These are phyloP conservation scores for Colletotrichum eremochloae DNA, from an alignment of 2,329 filamentous ascomycete genomes.

Conservation along the genomic window DNA sequence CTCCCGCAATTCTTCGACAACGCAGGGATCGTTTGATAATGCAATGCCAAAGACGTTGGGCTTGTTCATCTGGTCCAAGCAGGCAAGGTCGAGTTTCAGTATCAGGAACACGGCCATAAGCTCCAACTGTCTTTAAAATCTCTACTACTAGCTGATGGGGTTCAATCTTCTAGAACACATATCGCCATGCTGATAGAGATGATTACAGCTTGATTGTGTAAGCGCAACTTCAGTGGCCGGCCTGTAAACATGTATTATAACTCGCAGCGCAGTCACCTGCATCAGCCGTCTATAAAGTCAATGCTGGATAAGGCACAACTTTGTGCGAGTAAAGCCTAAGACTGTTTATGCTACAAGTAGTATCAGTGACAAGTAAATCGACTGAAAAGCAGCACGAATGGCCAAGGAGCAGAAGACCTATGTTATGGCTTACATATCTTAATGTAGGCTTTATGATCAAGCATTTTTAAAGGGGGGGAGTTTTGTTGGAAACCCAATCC, in stretches of 20 bases:
- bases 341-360: no score
- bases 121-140: background rate
- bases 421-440: background rate
- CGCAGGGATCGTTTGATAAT: background rate
- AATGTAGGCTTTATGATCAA: background rate
- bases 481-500: background rate
- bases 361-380: background rate
- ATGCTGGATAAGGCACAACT: background rate
- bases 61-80: background rate
- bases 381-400: background rate
- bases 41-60: background rate
- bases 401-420: background rate
- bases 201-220: background rate
- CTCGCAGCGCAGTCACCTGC: background rate
- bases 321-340: background rate
- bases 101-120: background rate
- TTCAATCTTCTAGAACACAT: no score
- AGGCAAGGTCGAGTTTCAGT: background rate
- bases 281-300: background rate
- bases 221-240: background rate
- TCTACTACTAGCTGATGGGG: background rate
- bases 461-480: no score
- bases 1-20: background rate
- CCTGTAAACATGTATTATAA: background rate
- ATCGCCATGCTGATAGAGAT: fast-evolving